A percentile compares a stretch with the other conserved stretches of the same genome.
phyloP scores from a whole-genome alignment of 345 rosid species.

The Alliaria petiolata region DNA sequence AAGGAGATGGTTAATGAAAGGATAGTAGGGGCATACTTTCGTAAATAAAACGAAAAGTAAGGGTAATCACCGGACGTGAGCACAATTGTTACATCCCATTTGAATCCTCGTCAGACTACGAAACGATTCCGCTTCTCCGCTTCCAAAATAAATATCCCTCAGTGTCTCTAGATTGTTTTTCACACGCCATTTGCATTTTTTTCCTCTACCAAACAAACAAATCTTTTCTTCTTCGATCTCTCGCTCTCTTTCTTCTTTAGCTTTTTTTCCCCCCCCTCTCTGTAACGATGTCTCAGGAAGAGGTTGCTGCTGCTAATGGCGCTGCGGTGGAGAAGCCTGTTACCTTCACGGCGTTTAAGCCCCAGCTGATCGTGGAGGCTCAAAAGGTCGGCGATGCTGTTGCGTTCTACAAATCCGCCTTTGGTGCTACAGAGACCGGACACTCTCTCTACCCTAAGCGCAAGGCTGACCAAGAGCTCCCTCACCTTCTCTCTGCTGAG shows the following conservation, averaged over 20 bases:
- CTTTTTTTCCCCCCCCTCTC: neutral
- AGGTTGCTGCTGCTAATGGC: constrained; percentile 54
- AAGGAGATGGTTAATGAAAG: neutral
- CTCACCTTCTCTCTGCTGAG: constrained; percentile 70
- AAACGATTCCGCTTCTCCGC: constrained; percentile 64
- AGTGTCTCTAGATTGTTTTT: neutral
- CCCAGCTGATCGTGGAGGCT: constrained; percentile 70
- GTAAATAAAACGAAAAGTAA: constrained; percentile 31
- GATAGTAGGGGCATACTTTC: neutral
- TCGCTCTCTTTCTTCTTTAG: constrained; percentile 16
- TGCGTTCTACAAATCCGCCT: constrained; percentile 74
- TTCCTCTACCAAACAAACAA: neutral
- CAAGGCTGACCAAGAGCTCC: constrained; percentile 88
- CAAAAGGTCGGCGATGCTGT: constrained; percentile 78
- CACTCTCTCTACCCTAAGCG: constrained; percentile 76
- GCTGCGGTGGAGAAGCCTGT: constrained; percentile 42
- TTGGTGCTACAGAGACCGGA: constrained; percentile 64
- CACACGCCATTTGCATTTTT: constrained; percentile 14
- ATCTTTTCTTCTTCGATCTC: neutral
- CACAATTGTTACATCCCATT: constrained; percentile 24
- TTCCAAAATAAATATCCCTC: constrained; percentile 39
- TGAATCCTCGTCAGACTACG: constrained; percentile 22
- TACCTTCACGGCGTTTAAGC: constrained; percentile 54
- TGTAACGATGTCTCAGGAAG: constrained; percentile 49
- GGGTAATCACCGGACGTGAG: constrained; percentile 20